Conservation (phyloP, 2,329 filamentous ascomycete genomes). For the Pseudogymnoascus pannorum region DNA sequence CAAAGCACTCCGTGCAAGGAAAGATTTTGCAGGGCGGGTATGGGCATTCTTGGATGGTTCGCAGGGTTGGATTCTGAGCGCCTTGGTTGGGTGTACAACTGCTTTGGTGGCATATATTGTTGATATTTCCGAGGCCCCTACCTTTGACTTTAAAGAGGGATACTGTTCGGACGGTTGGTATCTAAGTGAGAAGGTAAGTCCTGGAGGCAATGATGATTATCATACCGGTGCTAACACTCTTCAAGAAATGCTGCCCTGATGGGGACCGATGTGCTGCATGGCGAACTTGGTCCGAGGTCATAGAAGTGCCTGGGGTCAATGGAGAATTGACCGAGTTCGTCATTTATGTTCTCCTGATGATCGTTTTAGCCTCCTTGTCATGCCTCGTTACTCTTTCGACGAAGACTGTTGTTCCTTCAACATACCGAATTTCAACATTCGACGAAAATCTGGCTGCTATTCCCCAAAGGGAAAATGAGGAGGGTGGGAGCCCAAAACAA, state of each 20-base stretch:
- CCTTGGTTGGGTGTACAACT: conserved; percentile 78
- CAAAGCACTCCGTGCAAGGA: conserved; percentile 72
- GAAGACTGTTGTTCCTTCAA: conserved; percentile 89
- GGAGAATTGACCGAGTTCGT: conserved; percentile 61
- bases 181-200: conserved; percentile 56
- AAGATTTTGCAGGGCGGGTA: conserved; percentile 76
- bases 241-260: conserved; percentile 48
- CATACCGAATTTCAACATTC: conserved; percentile 76
- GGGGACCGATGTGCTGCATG: conserved; percentile 50
- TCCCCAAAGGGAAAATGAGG: conserved; percentile 32
- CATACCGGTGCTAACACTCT: neutral
- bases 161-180: conserved; percentile 71
- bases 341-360: conserved; percentile 65
- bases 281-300: conserved; percentile 50
- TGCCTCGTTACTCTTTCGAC: conserved; percentile 79
- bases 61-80: conserved; percentile 91
- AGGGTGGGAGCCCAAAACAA: conserved; percentile 32
- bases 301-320: conserved; percentile 24
- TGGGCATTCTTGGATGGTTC: conserved; percentile 73
- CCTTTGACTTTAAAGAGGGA: conserved; percentile 89
- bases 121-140: conserved; percentile 73
- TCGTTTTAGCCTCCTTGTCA: conserved; percentile 61
- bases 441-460: conserved; percentile 86
- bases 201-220: neutral
- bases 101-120: conserved; percentile 83